Conservation (phyloP, 2,329 filamentous ascomycete species). For the Grosmannia penicillata region DNA sequence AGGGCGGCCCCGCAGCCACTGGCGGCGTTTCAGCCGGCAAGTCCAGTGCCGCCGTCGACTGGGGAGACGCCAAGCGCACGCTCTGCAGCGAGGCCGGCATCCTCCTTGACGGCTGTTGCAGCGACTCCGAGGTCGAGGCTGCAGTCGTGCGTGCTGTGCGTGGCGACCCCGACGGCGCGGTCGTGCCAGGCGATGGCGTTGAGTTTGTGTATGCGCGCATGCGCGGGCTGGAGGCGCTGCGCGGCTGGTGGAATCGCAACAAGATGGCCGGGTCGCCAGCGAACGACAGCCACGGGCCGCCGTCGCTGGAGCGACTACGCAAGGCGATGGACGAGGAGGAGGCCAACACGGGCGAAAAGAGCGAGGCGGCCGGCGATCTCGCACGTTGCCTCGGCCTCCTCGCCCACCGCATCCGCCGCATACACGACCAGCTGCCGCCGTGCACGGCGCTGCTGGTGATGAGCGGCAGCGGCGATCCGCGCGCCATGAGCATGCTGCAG, state of each 20-base stretch:
- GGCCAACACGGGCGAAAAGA: not conserved
- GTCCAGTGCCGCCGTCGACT: slow-evolving; percentile 69
- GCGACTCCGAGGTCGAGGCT: slow-evolving; percentile 42
- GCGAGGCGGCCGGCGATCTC: slow-evolving; percentile 16
- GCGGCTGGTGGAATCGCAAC: slow-evolving; percentile 54
- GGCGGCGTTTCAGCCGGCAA: slow-evolving; percentile 42
- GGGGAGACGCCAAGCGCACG: slow-evolving; percentile 60
- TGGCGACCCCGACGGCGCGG: slow-evolving; percentile 41
- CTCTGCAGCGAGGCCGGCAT: slow-evolving; percentile 40
- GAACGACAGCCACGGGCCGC: slow-evolving; percentile 20
- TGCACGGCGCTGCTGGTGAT: slow-evolving; percentile 52
- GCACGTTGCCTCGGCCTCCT: slow-evolving; percentile 31
- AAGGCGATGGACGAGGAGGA: slow-evolving; percentile 6
- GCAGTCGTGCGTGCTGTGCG: slow-evolving; percentile 42
- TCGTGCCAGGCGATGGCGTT: slow-evolving; percentile 44
- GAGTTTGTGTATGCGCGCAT: slow-evolving; percentile 55
- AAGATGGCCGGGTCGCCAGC: slow-evolving; percentile 18
- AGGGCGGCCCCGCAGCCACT: slow-evolving; percentile 40
- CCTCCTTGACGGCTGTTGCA: slow-evolving; percentile 35
- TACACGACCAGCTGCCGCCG: slow-evolving; percentile 43
- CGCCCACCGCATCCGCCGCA: slow-evolving; percentile 33
- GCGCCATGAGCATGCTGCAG: slow-evolving; percentile 48
- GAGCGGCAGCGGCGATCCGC: slow-evolving; percentile 53
- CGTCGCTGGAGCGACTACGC: slow-evolving; percentile 12
- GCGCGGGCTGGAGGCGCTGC: slow-evolving; percentile 48